A percentile compares a stretch with the other conserved stretches of the same genome.
phyloP scores from a whole-genome alignment of 164 flowering plant genomes.

The Stephania cephalantha region DNA sequence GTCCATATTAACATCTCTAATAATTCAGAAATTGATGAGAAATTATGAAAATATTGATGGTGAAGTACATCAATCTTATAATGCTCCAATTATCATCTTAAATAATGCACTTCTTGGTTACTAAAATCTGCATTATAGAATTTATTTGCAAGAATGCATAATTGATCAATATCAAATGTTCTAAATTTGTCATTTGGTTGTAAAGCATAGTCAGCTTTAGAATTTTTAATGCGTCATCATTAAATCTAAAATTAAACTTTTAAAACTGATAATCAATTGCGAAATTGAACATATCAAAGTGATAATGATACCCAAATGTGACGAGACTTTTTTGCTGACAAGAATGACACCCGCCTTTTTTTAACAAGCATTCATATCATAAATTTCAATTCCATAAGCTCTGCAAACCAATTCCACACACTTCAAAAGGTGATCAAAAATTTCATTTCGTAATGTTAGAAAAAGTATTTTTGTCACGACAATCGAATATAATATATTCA shows the following conservation, averaged over 20 bases:
- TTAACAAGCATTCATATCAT: background rate
- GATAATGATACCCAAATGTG: background rate
- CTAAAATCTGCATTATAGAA: background rate
- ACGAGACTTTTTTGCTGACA: background rate
- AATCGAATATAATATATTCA: background rate
- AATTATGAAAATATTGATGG: background rate
- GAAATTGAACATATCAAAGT: background rate
- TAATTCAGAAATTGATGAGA: background rate
- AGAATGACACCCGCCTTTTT: background rate
- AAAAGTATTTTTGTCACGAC: background rate
- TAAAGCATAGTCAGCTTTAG: background rate
- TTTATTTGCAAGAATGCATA: background rate
- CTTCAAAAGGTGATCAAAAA: background rate
- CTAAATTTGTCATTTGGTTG: background rate
- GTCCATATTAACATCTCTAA: background rate
- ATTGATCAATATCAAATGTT: background rate
- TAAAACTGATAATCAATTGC: background rate
- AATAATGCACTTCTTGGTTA: background rate
- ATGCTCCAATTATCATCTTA: background rate
- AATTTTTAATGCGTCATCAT: background rate
- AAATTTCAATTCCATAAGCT: too few species aligned
- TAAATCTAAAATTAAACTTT: background rate
- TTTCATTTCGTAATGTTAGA: background rate
- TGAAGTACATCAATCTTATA: background rate
- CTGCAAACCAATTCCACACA: background rate